Conservation (phyloP, 164 flowering plant species). For the Chloranthus sessilifolius region DNA sequence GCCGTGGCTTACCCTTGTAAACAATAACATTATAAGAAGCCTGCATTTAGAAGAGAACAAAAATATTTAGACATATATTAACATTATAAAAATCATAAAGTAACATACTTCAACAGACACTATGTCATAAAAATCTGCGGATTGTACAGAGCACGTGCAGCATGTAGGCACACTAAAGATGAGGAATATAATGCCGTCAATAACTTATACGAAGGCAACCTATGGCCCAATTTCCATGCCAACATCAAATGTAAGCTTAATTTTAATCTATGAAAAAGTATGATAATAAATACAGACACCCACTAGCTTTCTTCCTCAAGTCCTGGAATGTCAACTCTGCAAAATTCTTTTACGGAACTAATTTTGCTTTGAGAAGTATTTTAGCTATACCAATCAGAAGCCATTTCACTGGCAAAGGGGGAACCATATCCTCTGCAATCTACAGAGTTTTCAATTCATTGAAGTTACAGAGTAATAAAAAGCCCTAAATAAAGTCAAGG, state of each 20-base stretch:
- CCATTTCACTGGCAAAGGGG: conserved; percentile 53
- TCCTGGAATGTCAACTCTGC: conserved; percentile 86
- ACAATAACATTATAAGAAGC: conserved; percentile 67
- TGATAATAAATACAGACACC: conserved; percentile 2
- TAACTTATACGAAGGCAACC: conserved; percentile 2
- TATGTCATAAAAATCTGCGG: not conserved
- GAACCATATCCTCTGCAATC: conserved; percentile 96
- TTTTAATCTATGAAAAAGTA: not conserved
- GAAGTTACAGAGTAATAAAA: not conserved
- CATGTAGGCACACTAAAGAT: not conserved
- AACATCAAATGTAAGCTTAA: not conserved
- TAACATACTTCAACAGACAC: too few species aligned
- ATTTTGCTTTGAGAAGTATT: conserved; percentile 66
- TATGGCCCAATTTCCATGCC: not conserved
- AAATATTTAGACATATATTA: not conserved
- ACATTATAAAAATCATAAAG: too few species aligned
- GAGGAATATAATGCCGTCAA: not conserved
- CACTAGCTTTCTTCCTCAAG: conserved; percentile 59
- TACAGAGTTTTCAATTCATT: conserved; percentile 18
- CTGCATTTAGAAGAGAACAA: conserved; percentile 39
- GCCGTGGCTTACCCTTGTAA: conserved; percentile 82
- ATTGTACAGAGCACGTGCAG: not conserved
- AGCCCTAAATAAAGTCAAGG: conserved; percentile 1
- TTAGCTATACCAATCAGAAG: conserved; percentile 65
- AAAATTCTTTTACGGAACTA: conserved; percentile 82